Evolutionary conservation across 2,329 filamentous ascomycete species (phyloP), one percentile per base, ranked within the genome.

Genomic region (Aureobasidium sp.): DNA sequence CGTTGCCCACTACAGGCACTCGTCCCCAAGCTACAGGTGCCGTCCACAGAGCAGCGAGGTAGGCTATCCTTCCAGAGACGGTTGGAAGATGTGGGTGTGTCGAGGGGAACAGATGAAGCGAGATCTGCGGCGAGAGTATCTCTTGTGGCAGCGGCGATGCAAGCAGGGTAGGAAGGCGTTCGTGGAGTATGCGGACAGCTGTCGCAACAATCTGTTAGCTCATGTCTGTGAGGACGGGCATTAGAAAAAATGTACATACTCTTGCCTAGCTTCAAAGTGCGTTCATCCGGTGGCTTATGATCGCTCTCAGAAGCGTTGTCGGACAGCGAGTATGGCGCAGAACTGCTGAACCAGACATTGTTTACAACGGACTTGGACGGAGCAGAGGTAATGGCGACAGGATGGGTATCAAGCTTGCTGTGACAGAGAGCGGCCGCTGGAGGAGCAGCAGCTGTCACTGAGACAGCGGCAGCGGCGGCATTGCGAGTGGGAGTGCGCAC

Each of bases 11-110:
- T 25, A 97, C 84, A 2, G 94, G 94, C 1, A 99, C 83, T 32
- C 90, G 86, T 69, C 95, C 95, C 94, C 94, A 99, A 34, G 92
- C 93, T 57, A 99, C 88, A 0, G 94, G 94, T 0, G 92, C 91
- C 0, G 94, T 97, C 92, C 92, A 97, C 41, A 99, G 80, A 3
- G 94, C 94, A 21, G 94, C 93, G 39, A 89, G 89, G 74, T 99
- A 99, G 52, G 91, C 88, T 39, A 97, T 88, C 50, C 89, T 86
- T 58, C 94, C 94, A 32, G 90, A 90, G 44, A 97, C 94, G n/a
- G 86, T 89, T 37, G 94, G 94, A 3, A 99, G 89, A 73, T 93
- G 88, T 3, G 89, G 90, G 69, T 95, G 90, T 0, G 90, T 94
- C 5, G 84, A 87, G 25, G 85, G 85, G 66, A 87, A 87, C 13